Base-by-base conservation (phyloP, 805 yeast genomes). In the Saccharomyces kudriavzevii region DNA sequence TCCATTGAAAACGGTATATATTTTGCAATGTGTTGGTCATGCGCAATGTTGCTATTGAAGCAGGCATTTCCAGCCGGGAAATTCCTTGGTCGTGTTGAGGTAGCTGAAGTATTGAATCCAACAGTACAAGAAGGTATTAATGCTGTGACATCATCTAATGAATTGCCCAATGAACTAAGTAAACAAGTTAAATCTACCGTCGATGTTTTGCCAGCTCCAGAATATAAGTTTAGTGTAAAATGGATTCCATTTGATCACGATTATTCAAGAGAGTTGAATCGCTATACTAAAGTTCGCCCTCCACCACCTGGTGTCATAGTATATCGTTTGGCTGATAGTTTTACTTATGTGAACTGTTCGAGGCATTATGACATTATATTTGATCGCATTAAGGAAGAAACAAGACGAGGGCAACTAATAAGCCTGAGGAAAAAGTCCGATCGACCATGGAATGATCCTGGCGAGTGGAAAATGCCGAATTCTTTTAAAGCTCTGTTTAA, bases 251-350 rank as follows among this genome's bases (percentile, higher is more conserved):
- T 81, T 48, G 66, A 67, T 67, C 61, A 60, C 47, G 54, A 50
- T 2, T 68, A 66, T 53, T 75, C 70, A 65, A 69, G 66, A 66
- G 68, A 67, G 53, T 65, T 81, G 53, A 88, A 91, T 68, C 71
- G 78, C 3, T 78, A 77, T 14, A 69, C 90, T 17, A 66, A 74
- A 1, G 79, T 91, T 8, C 68, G 68, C 13, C 87, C 90, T 1
- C 96, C 97, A 14, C 97, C 97, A 27, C 89, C 92, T 1, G 97
- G 97, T 31, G 90, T 91, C n/a, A 62, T 90, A 54, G 96, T 91
- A 2, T 91, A 84, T 74, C 80, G 94, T 62, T 86, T 94, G 43
- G 73, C 84, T 22, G 97, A 91, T 64, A 75, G 90, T n/a, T 86
- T 88, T 70, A 80, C 89, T 0, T 91, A 89, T 71, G 83, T 96